phyloP scores from a whole-genome alignment of 1,284 basidiomycete genomes.

The Ceratobasidium sp. region DNA sequence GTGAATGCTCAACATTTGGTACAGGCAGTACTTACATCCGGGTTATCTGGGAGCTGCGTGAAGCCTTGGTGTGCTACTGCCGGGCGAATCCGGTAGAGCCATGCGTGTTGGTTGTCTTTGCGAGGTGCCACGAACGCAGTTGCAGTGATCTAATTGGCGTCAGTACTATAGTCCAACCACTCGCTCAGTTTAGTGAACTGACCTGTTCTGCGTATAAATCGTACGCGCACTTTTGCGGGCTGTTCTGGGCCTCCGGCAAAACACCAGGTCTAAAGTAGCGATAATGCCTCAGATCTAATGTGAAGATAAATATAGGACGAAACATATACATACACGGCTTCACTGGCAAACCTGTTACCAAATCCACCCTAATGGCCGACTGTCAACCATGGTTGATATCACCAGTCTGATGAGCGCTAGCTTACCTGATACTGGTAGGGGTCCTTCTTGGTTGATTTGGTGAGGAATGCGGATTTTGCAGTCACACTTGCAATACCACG shows the following conservation, averaged over 20 bases:
- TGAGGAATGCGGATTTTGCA: constrained; percentile 61
- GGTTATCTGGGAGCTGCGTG: constrained; percentile 66
- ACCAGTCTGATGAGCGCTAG: constrained; percentile 62
- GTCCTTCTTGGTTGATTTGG: constrained; percentile 62
- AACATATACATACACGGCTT: constrained; percentile 49
- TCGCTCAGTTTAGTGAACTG: not conserved
- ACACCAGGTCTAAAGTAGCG: constrained; percentile 63
- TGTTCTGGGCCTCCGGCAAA: constrained; percentile 70
- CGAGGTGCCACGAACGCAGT: constrained; percentile 72
- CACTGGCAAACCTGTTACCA: constrained; percentile 55
- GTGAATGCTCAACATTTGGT: not conserved
- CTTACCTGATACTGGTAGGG: constrained; percentile 71
- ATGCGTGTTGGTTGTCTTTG: constrained; percentile 64
- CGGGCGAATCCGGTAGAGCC: constrained; percentile 74
- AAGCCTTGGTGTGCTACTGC: constrained; percentile 78
- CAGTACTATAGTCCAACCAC: not conserved
- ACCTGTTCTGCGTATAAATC: constrained; percentile 73
- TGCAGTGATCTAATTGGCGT: constrained; percentile 66
- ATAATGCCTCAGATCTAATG: not conserved
- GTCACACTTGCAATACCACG: constrained; percentile 51
- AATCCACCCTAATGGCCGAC: constrained; percentile 53
- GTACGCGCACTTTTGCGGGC: constrained; percentile 72
- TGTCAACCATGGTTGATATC: not conserved
- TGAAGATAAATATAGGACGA: not conserved
- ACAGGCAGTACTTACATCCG: constrained; percentile 60